These are phyloP conservation scores for Neofusicoccum sp. DNA, from an alignment of 2,329 filamentous ascomycete genomes.

Conservation along the genomic window DNA sequence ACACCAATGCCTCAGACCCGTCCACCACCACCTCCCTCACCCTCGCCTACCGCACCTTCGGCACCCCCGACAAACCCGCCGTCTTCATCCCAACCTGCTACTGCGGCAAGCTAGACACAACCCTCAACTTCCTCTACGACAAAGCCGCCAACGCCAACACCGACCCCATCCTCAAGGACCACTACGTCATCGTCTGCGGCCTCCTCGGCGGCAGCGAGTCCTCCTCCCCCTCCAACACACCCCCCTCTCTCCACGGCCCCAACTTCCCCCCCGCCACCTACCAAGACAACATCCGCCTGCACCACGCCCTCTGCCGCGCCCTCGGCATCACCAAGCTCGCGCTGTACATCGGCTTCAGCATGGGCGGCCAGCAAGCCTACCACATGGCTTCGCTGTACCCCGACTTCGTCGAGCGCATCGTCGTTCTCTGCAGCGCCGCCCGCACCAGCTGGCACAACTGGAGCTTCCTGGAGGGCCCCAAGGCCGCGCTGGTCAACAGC, in stretches of 20 bases:
- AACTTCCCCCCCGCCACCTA: slow-evolving; percentile 49
- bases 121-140: slow-evolving; percentile 45
- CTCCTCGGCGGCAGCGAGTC: slow-evolving; percentile 56
- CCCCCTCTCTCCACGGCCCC: not conserved
- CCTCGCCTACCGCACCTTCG: slow-evolving; percentile 45
- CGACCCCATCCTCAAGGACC: slow-evolving; percentile 24
- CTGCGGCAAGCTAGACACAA: slow-evolving; percentile 51
- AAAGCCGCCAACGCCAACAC: slow-evolving; percentile 41
- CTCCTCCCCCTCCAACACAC: slow-evolving; percentile 52
- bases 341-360: slow-evolving; percentile 55
- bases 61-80: slow-evolving; percentile 30
- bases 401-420: slow-evolving; percentile 40
- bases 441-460: slow-evolving; percentile 53
- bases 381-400: slow-evolving; percentile 53
- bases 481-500: slow-evolving; percentile 46
- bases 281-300: slow-evolving; percentile 53
- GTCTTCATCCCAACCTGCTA: slow-evolving; percentile 55
- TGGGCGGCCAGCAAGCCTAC: slow-evolving; percentile 56
- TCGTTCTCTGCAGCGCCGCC: slow-evolving; percentile 53
- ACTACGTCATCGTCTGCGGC: slow-evolving; percentile 53
- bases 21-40: slow-evolving; percentile 26
- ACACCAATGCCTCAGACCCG: slow-evolving; percentile 24
- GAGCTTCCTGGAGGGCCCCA: slow-evolving; percentile 56
- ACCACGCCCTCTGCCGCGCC: slow-evolving; percentile 44
- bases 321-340: slow-evolving; percentile 46